Evolutionary conservation across 805 yeast genomes (phyloP), one percentile per base, ranked within the genome.

Genomic region (Kuraishia hungarica): DNA sequence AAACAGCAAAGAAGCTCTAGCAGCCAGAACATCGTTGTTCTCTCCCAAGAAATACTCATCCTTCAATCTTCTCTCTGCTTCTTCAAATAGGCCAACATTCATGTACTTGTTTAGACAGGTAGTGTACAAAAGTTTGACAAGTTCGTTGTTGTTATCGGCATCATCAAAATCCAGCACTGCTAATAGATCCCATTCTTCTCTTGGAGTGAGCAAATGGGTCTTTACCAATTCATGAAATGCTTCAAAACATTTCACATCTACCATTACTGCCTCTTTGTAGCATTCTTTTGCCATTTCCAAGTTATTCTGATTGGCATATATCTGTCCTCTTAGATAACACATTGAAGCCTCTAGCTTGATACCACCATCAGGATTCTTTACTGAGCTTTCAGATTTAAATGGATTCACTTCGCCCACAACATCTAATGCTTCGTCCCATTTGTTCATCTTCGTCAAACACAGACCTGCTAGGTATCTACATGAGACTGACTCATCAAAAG

Each of bases 231-330:
- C 91, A 62, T 88, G 82, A 66, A 90, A 90, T 0, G 98, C 97
- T 61, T 93, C 99, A 67, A 76, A 93, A 69, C 97, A 94, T 67
- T 91, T 89, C 7, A 88, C 91, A 68, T 93, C 98, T 1, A 89
- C 89, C 60, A 81, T 61, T 0, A 92, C 83, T 0, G 98, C 97
- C 64, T 90, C 97, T 64, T 84, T 83, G 62, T 83, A 91, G 53
- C 94, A 86, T 54, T 87, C 91, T 62, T 88, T 90, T 0, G 98
- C 98, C 58, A 80, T 77, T 21, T 87, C 94, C 63, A 89, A 86
- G 68, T 89, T 89, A 66, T 89, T 89, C 64, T 87, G 92, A 58
- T 86, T 84, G 11, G 93, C 80, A 67, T 84, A 91, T 2, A 93
- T 84, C 56, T 86, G 76, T 1, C 98, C 99, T 57, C 97, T 75